A percentile compares a stretch with the other conserved stretches of the same genome.
Evolutionary conservation across 768 basidiomycete species (phyloP).

Genomic region (Tricholomella constricta): DNA sequence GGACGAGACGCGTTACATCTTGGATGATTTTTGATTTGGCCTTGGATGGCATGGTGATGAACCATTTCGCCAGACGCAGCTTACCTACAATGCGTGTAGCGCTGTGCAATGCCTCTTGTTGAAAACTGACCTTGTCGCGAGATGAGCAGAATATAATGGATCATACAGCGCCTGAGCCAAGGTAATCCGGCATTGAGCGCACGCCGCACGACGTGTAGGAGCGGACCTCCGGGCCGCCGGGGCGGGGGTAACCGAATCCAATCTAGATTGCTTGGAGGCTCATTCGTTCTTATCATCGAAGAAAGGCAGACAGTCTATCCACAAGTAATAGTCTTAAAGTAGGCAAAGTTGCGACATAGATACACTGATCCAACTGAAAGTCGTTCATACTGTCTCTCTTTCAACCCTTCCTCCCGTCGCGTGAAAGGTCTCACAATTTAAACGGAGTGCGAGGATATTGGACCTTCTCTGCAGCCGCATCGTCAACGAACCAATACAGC

Average conservation of each 20-base stretch:
- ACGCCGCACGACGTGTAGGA: too few species aligned
- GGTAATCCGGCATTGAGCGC: too few species aligned
- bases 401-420: not conserved
- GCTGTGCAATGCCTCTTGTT: not conserved
- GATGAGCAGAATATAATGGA: slow-evolving; percentile 92
- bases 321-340: too few species aligned
- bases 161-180: slow-evolving; percentile 46
- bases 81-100: slow-evolving; percentile 58
- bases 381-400: too few species aligned
- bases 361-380: too few species aligned
- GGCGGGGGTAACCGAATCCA: too few species aligned
- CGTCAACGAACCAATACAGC: slow-evolving; percentile 94
- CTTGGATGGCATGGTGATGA: slow-evolving; percentile 79
- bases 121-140: slow-evolving; percentile 77
- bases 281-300: too few species aligned
- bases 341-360: too few species aligned
- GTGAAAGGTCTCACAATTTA: slow-evolving; percentile 42
- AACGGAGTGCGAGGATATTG: slow-evolving; percentile 57
- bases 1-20: slow-evolving; percentile 92
- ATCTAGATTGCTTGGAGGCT: too few species aligned
- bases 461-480: slow-evolving; percentile 71
- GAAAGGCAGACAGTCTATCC: too few species aligned
- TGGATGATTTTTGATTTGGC: slow-evolving; percentile 89
- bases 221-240: too few species aligned
- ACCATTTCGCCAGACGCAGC: slow-evolving; percentile 96